phyloP scores from a whole-genome alignment of 2,329 filamentous ascomycete genomes.

The Trichophyton rubrum region DNA sequence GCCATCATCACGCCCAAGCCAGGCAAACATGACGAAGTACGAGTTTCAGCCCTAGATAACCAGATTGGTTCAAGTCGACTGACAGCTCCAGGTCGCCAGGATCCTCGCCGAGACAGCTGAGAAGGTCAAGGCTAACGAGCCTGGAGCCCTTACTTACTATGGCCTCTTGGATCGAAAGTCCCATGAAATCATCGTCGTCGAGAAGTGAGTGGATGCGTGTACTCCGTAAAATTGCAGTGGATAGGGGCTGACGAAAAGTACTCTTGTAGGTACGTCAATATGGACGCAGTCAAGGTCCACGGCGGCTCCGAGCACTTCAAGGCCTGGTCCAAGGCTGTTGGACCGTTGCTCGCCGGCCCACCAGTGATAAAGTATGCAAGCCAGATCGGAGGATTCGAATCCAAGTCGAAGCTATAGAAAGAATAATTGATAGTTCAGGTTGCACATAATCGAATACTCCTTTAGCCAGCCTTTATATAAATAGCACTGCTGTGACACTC shows the following conservation, averaged over 20 bases:
- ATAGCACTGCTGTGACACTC: neutral
- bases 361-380: constrained; percentile 8
- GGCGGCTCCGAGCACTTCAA: constrained; percentile 11
- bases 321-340: constrained; percentile 5
- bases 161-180: constrained; percentile 18
- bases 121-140: constrained; percentile 23
- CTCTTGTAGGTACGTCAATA: constrained; percentile 10
- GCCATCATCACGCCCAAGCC: constrained; percentile 22
- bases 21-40: constrained; percentile 23
- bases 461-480: neutral
- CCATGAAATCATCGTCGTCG: constrained; percentile 24
- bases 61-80: neutral
- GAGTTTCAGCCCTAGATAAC: no score
- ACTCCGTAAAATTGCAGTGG: no score
- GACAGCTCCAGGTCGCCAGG: constrained; percentile 16
- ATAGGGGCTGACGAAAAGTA: no score
- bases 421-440: no score
- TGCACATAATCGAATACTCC: neutral
- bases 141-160: constrained; percentile 23
- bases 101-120: constrained; percentile 18
- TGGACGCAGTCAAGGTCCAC: constrained; percentile 9
- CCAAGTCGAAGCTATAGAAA: constrained; percentile 8
- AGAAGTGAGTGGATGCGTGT: constrained; percentile 17
- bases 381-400: constrained; percentile 11
- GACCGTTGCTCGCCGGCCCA: constrained; percentile 8